Base-by-base conservation (phyloP, 176 grass and related monocot species). In the Triticum urartu region DNA sequence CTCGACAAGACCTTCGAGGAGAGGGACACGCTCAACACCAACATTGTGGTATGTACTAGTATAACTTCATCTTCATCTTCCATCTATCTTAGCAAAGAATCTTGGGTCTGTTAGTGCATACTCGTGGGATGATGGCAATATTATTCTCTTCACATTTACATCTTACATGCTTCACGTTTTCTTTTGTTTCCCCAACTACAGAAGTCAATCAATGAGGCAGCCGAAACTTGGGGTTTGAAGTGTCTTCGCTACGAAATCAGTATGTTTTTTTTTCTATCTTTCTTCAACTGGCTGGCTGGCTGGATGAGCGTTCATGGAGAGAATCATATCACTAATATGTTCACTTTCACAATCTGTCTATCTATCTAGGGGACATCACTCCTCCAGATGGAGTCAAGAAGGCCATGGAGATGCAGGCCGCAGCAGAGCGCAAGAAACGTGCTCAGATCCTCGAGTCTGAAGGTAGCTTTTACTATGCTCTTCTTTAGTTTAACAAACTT, bases 371-470 rank as follows among this genome's bases (percentile, higher is more conserved):
- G 97, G 97, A 98, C 76, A 98, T 98, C 80, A 90, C 88, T 63
- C 97, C 97, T 68, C 97, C 97, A 63, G 71, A 73, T 22, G 97
- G 93, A 18, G 91, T 98, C n/a, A 98, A 91, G 86, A 90, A 71
- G 62, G 96, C 96, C 86, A 98, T 98, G 96, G 96, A 98, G 82
- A 98, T 98, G 96, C 96, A 98, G 79, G 96, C 92, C 3, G 96
- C 95, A 85, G 96, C 96, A 48, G 96, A 98, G 79, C 94, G 96
- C 83, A 98, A 75, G 86, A 98, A 95, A 11, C 93, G 96, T 58
- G 95, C 95, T 22, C 96, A 98, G 82, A 85, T 98, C 88, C 96
- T 98, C n/a, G 96, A 95, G 38, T 98, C 96, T 33, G 96, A 98
- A 95, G 96, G 72, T 75, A 75, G 36, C 20, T 54, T 54, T 12